Percentiles rank a stretch among this genome's conserved stretches.
Conservation (phyloP, 1,284 basidiomycete species). For the Hemileia vastatrix region DNA sequence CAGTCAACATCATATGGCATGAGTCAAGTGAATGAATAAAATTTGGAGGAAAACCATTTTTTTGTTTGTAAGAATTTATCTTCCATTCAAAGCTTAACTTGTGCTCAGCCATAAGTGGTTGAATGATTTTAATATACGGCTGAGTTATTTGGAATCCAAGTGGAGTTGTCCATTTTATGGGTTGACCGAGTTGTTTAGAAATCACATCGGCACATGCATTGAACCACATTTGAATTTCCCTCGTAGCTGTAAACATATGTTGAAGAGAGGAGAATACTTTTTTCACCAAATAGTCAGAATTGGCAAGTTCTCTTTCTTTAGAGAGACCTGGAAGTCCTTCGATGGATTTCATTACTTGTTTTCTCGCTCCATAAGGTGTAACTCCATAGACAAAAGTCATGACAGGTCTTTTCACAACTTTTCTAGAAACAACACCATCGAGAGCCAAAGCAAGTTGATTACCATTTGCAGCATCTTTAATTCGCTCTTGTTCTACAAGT, state of each 20-base stretch:
- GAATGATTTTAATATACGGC: constrained; percentile 67
- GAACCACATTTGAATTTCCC: constrained; percentile 83
- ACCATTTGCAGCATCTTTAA: constrained; percentile 50
- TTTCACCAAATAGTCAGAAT: constrained; percentile 70
- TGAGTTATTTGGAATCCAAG: constrained; percentile 89
- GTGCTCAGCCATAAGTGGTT: no score
- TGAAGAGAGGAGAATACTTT: constrained; percentile 73
- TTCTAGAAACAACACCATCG: constrained; percentile 71
- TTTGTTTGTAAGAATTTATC: constrained; percentile 78
- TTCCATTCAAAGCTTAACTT: no score
- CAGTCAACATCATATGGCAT: constrained; percentile 96
- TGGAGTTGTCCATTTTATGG: constrained; percentile 69
- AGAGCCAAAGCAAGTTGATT: constrained; percentile 56
- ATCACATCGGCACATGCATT: constrained; percentile 72
- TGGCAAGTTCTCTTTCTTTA: constrained; percentile 60
- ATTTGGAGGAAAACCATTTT: constrained; percentile 94
- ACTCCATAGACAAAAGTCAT: constrained; percentile 99
- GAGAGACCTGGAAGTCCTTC: constrained; percentile 64
- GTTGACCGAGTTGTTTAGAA: constrained; percentile 51
- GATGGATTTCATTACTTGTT: constrained; percentile 86
- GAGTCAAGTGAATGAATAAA: constrained; percentile 96
- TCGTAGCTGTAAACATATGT: constrained; percentile 82
- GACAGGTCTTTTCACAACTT: constrained; percentile 97
- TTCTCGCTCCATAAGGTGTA: constrained; percentile 85
- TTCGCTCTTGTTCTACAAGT: no score